Evolutionary conservation across 495 filamentous ascomycete species (phyloP), one percentile per base, ranked within the genome.

Genomic region (Daldinia grandis): DNA sequence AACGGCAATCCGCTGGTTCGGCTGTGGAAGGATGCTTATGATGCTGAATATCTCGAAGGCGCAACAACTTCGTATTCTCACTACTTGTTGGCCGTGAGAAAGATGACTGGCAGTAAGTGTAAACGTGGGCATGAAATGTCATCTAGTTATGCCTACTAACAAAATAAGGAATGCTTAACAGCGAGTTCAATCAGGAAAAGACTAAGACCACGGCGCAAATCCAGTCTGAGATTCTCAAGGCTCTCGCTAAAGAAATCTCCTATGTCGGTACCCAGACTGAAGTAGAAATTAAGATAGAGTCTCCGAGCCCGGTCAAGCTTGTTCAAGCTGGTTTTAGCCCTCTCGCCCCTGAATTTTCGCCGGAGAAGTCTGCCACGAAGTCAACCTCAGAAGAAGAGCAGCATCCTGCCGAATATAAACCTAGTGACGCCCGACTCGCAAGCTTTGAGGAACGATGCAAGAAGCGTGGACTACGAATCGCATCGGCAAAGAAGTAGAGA

Each of bases 401-500:
- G 1, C 9, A 10, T 5, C 19, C 3, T 1, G 6, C 15, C 21
- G 49, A 38, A 4, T 4, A 30, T 25, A 38, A 37, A 5, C 15
- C 55, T 12, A n/a, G 12, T 35, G n/a, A 33, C 15, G 8, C 15
- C 15, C 28, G 40, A 27, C 8, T 58, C 5, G 30, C 21, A 14
- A 35, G 19, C 53, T 63, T 69, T 27, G 25, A 65, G 14, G 56
- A 64, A 9, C 56, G 62, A 7, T 71, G 68, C 50, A 62, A 58
- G 58, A 71, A 44, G 42, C 12, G 24, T 4, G 68, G 68, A 53
- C 12, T 71, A 14, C 68, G 68, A 28, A 17, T 71, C 33, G 25
- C 57, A n/a, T 42, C 57, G 19, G 14, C 37, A 28, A 60, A 33
- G 28, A 19, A 56, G 53, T 33, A 53, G 50, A 17, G 25, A 30